A percentile compares a stretch with the other conserved stretches of the same genome.
These are phyloP conservation scores for Mycena latifolia DNA, from an alignment of 768 basidiomycete species.

Conservation along the genomic window DNA sequence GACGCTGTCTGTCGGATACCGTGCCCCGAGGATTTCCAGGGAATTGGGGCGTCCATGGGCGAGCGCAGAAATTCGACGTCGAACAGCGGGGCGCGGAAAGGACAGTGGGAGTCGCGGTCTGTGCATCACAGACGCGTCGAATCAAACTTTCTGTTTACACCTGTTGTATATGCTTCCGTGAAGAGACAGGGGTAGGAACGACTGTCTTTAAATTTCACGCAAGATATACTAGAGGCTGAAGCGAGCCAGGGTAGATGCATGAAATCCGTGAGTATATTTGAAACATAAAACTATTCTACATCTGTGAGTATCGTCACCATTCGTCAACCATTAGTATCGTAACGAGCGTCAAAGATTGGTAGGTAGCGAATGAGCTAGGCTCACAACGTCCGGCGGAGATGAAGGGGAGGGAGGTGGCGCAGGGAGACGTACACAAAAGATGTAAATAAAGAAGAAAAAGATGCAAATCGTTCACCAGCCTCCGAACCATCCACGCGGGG, in stretches of 20 bases:
- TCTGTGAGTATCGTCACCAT: slow-evolving; percentile 19
- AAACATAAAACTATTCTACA: slow-evolving; percentile 35
- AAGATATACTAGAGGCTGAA: no score
- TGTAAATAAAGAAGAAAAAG: slow-evolving; percentile 49
- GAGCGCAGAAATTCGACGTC: slow-evolving; percentile 24
- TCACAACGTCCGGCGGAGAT: slow-evolving; percentile 35
- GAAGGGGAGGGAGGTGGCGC: slow-evolving; percentile 25
- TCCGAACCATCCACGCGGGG: slow-evolving; percentile 70
- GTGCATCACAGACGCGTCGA: slow-evolving; percentile 18
- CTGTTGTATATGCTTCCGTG: not conserved
- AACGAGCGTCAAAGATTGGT: slow-evolving; percentile 27
- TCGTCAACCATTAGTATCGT: slow-evolving; percentile 38
- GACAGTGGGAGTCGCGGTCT: slow-evolving; percentile 21
- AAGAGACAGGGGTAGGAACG: not conserved
- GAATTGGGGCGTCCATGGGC: slow-evolving; percentile 38
- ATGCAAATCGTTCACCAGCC: slow-evolving; percentile 60
- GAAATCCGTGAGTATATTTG: slow-evolving; percentile 25
- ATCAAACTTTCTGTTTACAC: slow-evolving; percentile 16
- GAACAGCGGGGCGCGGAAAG: slow-evolving; percentile 12
- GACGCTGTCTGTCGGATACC: slow-evolving; percentile 80
- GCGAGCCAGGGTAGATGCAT: not conserved
- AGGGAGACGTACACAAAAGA: slow-evolving; percentile 37
- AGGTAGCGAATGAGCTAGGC: slow-evolving; percentile 35
- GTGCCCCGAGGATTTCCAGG: slow-evolving; percentile 69
- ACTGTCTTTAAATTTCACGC: no score